Evolutionary conservation across 2,329 filamentous ascomycete species (phyloP), one percentile per base, ranked within the genome.

Genomic region (Rhinocladiella similis): DNA sequence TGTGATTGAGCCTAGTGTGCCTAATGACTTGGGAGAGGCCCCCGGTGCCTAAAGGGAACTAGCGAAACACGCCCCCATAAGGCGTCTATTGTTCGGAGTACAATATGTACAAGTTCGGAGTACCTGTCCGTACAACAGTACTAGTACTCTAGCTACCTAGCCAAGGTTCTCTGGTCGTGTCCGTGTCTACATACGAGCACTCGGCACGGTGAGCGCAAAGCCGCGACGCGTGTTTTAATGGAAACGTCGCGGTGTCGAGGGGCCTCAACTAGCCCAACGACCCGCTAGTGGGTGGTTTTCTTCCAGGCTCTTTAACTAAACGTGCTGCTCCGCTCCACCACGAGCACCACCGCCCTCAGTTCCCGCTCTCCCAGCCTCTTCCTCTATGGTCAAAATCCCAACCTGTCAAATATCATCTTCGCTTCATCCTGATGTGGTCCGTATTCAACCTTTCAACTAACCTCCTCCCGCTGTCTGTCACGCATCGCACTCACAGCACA

Each of bases 331-430:
- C 19, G 29, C 47, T 38, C 47, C 47, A n/a, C 25, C 47, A 16
- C 33, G 18, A 39, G 16, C 47, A 41, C 47, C 25, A 29, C 33
- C 47, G 22, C 49, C 43, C 41, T 16, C 49, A 20, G 29, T 51
- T 39, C 39, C 47, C 25, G 25, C 47, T 39, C 41, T 53, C 50
- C 42, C 50, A 39, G 36, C 50, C 42, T 46, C 50, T 53, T 27
- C 39, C 7, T 16, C 38, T 16, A 41, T 41, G 38, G 38, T 19
- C 47, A 35, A 38, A 22, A 9, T 33, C 47, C 55, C 22, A 54
- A 18, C 51, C 55, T 53, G 50, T 47, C 50, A 57, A 53, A 47
- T 53, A 50, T 46, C 39, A 33, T 43, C 52, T 4, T 25, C 38
- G 39, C 38, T 41, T 41, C 39, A 19, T 19, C 25, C 33, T 51